A percentile compares a stretch with the other conserved stretches of the same genome.
Conservation (phyloP, 441 rosid species). For the Jatropha multifida region DNA sequence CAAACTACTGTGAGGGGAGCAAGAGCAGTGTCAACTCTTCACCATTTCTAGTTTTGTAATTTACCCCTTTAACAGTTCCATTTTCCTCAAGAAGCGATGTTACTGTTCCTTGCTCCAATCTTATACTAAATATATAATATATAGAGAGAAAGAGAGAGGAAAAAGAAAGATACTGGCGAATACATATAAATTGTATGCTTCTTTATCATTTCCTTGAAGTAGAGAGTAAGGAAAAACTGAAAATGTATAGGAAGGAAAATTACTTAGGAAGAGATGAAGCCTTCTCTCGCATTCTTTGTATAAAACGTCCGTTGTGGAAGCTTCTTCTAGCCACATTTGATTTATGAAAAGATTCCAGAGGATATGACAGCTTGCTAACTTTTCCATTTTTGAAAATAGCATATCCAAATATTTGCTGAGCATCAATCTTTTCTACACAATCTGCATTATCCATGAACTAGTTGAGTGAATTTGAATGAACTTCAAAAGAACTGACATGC, state of each 20-base stretch:
- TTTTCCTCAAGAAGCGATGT: conserved; percentile 69
- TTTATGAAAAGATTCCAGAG: no score
- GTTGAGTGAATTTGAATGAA: no score
- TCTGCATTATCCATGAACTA: conserved; percentile 41
- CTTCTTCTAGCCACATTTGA: conserved; percentile 58
- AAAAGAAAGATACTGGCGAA: no score
- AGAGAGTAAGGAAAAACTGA: no score
- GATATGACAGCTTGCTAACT: no score
- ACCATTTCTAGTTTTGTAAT: conserved; percentile 63
- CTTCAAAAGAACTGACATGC: no score
- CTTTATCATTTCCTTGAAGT: no score
- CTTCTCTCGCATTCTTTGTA: conserved; percentile 78
- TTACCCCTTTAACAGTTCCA: conserved; percentile 70
- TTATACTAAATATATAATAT: conserved; percentile 38
- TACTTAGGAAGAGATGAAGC: conserved; percentile 76
- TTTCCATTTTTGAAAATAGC: no score
- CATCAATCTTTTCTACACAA: conserved; percentile 50
- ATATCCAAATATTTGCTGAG: no score
- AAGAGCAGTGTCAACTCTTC: conserved; percentile 49
- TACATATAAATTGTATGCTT: no score
- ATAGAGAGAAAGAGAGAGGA: no score
- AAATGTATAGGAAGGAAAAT: neutral
- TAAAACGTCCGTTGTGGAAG: conserved; percentile 88
- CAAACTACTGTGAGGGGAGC: conserved; percentile 72
- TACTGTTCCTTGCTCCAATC: conserved; percentile 86